Conservation (phyloP, 2,329 filamentous ascomycete genomes). For the Chaetomiaceae sp. region DNA sequence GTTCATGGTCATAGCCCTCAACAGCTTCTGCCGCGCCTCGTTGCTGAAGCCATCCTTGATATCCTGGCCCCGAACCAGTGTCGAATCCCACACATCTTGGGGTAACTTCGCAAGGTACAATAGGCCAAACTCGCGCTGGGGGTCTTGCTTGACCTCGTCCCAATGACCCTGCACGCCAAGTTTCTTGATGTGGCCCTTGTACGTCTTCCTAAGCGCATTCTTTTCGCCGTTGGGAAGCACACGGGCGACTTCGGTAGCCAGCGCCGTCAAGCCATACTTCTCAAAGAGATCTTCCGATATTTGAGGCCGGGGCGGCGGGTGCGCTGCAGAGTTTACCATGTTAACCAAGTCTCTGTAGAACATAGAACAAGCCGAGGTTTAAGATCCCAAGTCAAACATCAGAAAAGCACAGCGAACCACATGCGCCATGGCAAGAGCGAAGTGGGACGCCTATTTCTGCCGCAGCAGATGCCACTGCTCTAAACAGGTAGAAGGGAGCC, state of each 20-base stretch:
- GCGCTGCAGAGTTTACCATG: slow-evolving; percentile 40
- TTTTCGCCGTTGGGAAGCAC: slow-evolving; percentile 63
- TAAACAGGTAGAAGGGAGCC: slow-evolving; percentile 44
- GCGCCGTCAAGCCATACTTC: slow-evolving; percentile 50
- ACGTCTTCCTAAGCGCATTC: slow-evolving; percentile 63
- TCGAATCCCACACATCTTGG: slow-evolving; percentile 54
- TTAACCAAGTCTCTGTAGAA: slow-evolving; percentile 27
- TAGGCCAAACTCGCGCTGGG: slow-evolving; percentile 49
- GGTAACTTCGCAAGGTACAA: slow-evolving; percentile 48
- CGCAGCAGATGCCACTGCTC: slow-evolving; percentile 14
- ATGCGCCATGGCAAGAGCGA: slow-evolving; percentile 17
- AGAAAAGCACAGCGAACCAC: slow-evolving; percentile 9
- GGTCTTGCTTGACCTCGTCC: slow-evolving; percentile 54
- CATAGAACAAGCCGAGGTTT: background rate
- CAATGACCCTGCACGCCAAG: slow-evolving; percentile 59
- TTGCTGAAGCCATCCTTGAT: slow-evolving; percentile 51
- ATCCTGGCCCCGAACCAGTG: slow-evolving; percentile 51
- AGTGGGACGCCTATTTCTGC: slow-evolving; percentile 12
- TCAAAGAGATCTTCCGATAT: slow-evolving; percentile 56
- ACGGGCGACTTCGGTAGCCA: slow-evolving; percentile 59
- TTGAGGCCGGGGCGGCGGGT: slow-evolving; percentile 45
- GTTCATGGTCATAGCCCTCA: slow-evolving; percentile 53
- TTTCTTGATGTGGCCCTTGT: slow-evolving; percentile 64
- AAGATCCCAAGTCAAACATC: background rate
- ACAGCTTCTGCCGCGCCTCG: slow-evolving; percentile 40